Evolutionary conservation across 2,329 filamentous ascomycete genomes (phyloP), one percentile per base, ranked within the genome.

Genomic region (Elsinoe necatrix): DNA sequence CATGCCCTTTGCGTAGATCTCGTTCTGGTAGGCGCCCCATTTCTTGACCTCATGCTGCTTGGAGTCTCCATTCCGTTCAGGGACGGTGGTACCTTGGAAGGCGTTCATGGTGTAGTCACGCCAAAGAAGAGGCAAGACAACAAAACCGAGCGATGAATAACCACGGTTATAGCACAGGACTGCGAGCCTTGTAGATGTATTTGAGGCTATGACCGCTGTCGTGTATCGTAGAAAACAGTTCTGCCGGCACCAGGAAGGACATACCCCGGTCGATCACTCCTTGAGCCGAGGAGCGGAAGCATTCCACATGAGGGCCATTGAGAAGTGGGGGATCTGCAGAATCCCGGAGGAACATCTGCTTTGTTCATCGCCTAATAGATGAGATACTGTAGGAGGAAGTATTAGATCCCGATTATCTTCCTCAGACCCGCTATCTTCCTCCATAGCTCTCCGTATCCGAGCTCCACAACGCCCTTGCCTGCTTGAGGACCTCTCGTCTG

Each of bases 1-100:
- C 63, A 81, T 72, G 56, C 80, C 79, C 60, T 75, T 73, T 58
- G 69, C 69, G 61, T 83, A 81, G 56, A 83, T 73, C 35, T 75
- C 69, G 21, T 64, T 67, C 58, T 77, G 71, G 57, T 76, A 76
- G n/a, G 68, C 67, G 34, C 72, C 72, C 62, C 76, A 79, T 56
- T 39, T 52, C 48, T 39, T 52, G 48, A 52, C 48, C 29, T 57
- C 56, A 43, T 54, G 45, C 16, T 57, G 48, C 16, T 43, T 29
- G 2, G 39, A 35, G 9, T 47, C 39, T 11, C 23, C 48, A 23
- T 25, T 25, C 47, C 41, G 29, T 7, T 35, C 41, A 4, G 48
- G 48, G 5, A 45, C 20, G 20, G 51, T 51, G 50, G 56, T 57
- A 7, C 50, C 56, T 29, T 57, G 56, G n/a, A 57, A 54, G 16